phyloP scores from a whole-genome alignment of 257 asterid species.

The Pogostemon cablin region DNA sequence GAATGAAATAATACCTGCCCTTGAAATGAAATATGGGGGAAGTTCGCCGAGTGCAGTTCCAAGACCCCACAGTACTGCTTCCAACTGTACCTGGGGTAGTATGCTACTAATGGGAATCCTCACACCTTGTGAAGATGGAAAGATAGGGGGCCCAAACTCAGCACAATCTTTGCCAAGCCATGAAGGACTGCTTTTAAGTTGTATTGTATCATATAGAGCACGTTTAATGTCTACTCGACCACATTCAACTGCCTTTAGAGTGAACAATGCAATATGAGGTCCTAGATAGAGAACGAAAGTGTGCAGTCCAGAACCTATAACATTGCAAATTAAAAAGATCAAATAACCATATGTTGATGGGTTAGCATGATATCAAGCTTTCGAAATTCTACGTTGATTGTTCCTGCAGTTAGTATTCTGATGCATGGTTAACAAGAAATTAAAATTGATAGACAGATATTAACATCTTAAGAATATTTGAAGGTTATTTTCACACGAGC shows the following conservation, averaged over 20 bases:
- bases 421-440: conserved; percentile 10
- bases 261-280: conserved; percentile 89
- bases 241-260: conserved; percentile 82
- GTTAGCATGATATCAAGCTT: conserved; percentile 7
- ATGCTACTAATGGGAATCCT: conserved; percentile 79
- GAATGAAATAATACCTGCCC: conserved; percentile 66
- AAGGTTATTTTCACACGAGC: not conserved
- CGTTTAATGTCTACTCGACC: conserved; percentile 88
- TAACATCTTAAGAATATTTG: not conserved
- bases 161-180: conserved; percentile 91
- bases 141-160: conserved; percentile 75
- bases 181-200: conserved; percentile 63
- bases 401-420: not conserved
- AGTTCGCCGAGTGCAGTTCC: conserved; percentile 99
- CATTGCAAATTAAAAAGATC: conserved; percentile 19
- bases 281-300: conserved; percentile 94
- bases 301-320: conserved; percentile 90
- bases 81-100: conserved; percentile 88
- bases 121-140: conserved; percentile 59
- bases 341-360: conserved; percentile 11
- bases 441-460: not conserved
- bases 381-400: not conserved
- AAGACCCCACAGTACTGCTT: conserved; percentile 89
- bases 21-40: conserved; percentile 93
- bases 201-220: conserved; percentile 93